Evolutionary conservation across 176 grass and related monocot genomes (phyloP), one percentile per base, ranked within the genome.

Genomic region (Carex scoparia): DNA sequence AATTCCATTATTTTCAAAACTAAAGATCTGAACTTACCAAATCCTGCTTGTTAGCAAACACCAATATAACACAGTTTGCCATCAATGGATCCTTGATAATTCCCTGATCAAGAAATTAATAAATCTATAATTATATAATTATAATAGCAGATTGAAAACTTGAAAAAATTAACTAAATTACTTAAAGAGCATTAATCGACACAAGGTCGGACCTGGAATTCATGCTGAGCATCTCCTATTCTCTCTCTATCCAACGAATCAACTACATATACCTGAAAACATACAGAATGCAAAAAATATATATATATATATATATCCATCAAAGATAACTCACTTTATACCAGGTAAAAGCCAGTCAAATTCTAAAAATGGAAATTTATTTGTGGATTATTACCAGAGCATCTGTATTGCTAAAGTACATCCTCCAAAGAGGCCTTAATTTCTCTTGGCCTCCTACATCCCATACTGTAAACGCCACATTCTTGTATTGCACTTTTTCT

Each of bases 201-300:
- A 37, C 14, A 35, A 79, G 81, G 32, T 90, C 42, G 31, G 38
- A 97, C 94, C 94, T 97, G 94, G 72, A 97, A 97, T 89, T 97
- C 94, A 87, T 86, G 88, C 28, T 90, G 84, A 27, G 94, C 94
- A 18, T 91, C 89, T 82, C 49, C 79, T 59, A 97, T 97, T 69
- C 94, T 92, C 83, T 97, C 94, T 91, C 94, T 94, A 72, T 97
- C 94, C 89, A 97, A 87, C 16, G 94, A 97, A 87, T 97, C 94
- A 40, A 97, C 90, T 16, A 94, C 94, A 84, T 97, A 97, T 32
- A 97, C 94, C 94, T 94, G 88, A 83, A 65, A 54, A 13, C 44
- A 83, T 69, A 55, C 14, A 67, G 55, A 69, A 69, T 28, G 1
- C 5, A 15, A 87, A 74, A 9, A 86, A 86, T 5, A 38, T 7